Percentiles rank a stretch among this genome's conserved stretches.
Evolutionary conservation across 2,329 filamentous ascomycete species (phyloP).

Genomic region (Fusarium lyarnte): DNA sequence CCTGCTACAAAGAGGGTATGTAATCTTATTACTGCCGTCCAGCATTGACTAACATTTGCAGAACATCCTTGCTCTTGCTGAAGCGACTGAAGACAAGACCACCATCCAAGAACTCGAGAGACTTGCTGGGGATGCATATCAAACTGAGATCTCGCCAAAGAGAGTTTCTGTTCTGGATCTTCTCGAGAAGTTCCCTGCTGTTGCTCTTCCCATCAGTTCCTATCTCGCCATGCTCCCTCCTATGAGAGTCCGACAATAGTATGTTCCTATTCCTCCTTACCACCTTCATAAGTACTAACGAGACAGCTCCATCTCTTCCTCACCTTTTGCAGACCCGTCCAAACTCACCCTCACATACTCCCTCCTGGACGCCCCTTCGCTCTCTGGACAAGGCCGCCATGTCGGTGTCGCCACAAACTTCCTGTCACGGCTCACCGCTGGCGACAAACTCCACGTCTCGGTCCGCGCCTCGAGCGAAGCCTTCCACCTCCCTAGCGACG

Average conservation of each 20-base stretch:
- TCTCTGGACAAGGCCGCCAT: conserved; percentile 60
- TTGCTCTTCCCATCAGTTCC: conserved; percentile 69
- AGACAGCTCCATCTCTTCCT: conserved; percentile 74
- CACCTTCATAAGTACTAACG: not conserved
- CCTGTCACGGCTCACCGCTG: conserved; percentile 58
- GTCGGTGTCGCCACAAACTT: conserved; percentile 71
- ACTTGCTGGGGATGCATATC: conserved; percentile 59
- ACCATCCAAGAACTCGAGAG: conserved; percentile 55
- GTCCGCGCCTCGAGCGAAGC: conserved; percentile 55
- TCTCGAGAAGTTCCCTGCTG: conserved; percentile 68
- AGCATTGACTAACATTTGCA: conserved; percentile 29
- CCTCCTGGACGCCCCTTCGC: conserved; percentile 67
- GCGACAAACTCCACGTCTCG: conserved; percentile 61
- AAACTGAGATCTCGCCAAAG: conserved; percentile 61
- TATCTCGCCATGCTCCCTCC: conserved; percentile 79
- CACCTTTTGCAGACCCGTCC: conserved; percentile 67
- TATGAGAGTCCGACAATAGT: conserved; percentile 81
- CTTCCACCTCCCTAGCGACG: conserved; percentile 60
- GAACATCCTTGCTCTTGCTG: conserved; percentile 56
- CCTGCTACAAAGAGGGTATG: conserved; percentile 74
- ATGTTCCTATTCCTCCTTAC: conserved; percentile 13
- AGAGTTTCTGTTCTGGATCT: conserved; percentile 74
- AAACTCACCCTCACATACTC: conserved; percentile 74
- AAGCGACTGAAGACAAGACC: conserved; percentile 58
- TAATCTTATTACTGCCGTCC: not conserved